Conservation (phyloP, 345 rosid genomes). For the Brassica juncea region DNA sequence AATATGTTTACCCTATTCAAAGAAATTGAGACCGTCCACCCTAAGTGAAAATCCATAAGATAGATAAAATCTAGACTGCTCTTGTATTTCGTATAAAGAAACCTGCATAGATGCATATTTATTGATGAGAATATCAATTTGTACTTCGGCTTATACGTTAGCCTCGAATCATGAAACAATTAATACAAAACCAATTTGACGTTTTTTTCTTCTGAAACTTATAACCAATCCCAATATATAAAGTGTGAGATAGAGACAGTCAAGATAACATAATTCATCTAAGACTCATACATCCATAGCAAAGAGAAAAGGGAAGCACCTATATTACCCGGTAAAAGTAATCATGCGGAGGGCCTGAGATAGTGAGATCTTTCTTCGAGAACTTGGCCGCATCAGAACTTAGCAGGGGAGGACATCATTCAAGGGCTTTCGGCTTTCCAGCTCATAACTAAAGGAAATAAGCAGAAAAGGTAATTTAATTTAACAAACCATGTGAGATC, state of each 20-base stretch:
- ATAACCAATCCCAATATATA: not conserved
- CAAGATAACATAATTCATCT: not conserved
- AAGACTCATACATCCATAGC: not conserved
- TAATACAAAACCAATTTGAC: not conserved
- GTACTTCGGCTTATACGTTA: too few species aligned
- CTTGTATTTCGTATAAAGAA: too few species aligned
- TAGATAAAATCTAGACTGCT: too few species aligned
- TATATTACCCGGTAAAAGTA: not conserved
- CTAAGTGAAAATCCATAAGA: too few species aligned
- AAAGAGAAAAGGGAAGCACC: not conserved
- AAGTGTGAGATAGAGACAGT: not conserved
- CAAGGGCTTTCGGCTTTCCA: too few species aligned
- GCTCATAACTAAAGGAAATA: not conserved
- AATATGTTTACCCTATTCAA: too few species aligned
- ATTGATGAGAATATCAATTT: too few species aligned
- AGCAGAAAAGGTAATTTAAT: too few species aligned
- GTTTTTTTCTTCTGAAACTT: not conserved
- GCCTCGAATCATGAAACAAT: too few species aligned
- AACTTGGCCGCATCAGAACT: not conserved
- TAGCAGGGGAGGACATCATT: too few species aligned
- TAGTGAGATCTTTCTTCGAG: not conserved
- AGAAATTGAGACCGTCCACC: too few species aligned
- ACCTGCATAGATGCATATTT: too few species aligned
- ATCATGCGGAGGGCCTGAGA: not conserved
- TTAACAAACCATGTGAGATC: not conserved